A percentile compares a stretch with the other conserved stretches of the same genome.
Conservation (phyloP, 768 basidiomycete genomes). For the Lactifluus pinguis region DNA sequence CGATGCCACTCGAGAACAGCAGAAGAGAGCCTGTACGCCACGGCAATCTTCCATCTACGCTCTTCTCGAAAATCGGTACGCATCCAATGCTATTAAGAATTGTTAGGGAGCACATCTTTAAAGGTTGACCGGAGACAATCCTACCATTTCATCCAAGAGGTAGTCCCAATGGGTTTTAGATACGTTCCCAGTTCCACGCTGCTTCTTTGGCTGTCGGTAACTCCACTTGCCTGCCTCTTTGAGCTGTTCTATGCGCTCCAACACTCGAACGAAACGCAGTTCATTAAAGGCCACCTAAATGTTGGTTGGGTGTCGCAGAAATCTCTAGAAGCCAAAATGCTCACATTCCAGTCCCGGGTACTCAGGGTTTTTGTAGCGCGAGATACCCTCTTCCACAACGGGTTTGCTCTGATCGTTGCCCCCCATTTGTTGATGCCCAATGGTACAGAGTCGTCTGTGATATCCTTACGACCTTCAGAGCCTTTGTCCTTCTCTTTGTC, state of each 20-base stretch:
- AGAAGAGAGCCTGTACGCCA: slow-evolving; percentile 75
- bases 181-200: slow-evolving; percentile 64
- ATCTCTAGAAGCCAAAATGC: slow-evolving; percentile 23
- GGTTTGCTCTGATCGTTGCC: slow-evolving; percentile 67
- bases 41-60: slow-evolving; percentile 79
- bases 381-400: slow-evolving; percentile 59
- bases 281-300: slow-evolving; percentile 70
- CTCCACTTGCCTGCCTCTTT: slow-evolving; percentile 81
- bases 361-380: slow-evolving; percentile 70
- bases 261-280: slow-evolving; percentile 63
- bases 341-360: slow-evolving; percentile 75
- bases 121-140: slow-evolving; percentile 21
- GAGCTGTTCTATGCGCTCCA: slow-evolving; percentile 78
- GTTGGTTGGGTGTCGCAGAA: not conserved
- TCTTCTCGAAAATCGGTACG: slow-evolving; percentile 93
- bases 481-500: slow-evolving; percentile 40
- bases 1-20: slow-evolving; percentile 85
- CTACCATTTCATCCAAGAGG: slow-evolving; percentile 91
- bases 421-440: slow-evolving; percentile 58
- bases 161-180: slow-evolving; percentile 92
- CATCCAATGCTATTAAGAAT: slow-evolving; percentile 80
- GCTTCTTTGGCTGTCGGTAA: slow-evolving; percentile 92
- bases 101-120: not conserved
- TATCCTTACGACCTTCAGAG: slow-evolving; percentile 29
- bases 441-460: slow-evolving; percentile 52